Evolutionary conservation across 176 grass and related monocot species (phyloP).

Genomic region (Elaeis guineensis): DNA sequence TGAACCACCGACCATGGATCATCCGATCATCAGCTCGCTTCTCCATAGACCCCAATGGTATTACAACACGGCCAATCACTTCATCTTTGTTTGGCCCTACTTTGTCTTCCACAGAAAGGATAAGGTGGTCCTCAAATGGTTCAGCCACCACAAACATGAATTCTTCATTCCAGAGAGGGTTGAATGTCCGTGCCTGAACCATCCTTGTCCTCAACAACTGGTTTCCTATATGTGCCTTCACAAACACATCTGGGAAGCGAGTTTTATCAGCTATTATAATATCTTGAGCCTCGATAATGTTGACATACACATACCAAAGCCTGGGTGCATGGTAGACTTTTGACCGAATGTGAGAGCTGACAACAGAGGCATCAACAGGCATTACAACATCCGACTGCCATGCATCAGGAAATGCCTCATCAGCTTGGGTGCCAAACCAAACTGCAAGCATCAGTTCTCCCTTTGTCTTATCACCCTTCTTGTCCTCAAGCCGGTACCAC

Average conservation of each 20-base stretch:
- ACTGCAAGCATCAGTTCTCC: conserved; percentile 98
- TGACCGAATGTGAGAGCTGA: conserved; percentile 60
- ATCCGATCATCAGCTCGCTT: conserved; percentile 64
- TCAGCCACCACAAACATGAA: conserved; percentile 95
- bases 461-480: conserved; percentile 63
- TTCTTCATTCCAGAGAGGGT: conserved; percentile 92
- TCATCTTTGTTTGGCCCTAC: conserved; percentile 91
- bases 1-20: conserved; percentile 89
- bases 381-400: conserved; percentile 72
- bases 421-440: conserved; percentile 97
- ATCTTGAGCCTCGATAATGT: conserved; percentile 94
- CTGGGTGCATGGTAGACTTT: conserved; percentile 98
- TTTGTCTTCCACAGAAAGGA: conserved; percentile 81
- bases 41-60: conserved; percentile 67
- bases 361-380: conserved; percentile 38
- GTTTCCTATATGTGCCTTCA: conserved; percentile 76
- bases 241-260: conserved; percentile 76
- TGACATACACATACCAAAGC: conserved; percentile 86
- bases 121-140: conserved; percentile 90
- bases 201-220: conserved; percentile 58
- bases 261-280: conserved; percentile 68
- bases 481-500: conserved; percentile 83
- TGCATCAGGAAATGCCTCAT: conserved; percentile 95
- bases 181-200: conserved; percentile 67
- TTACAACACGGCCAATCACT: conserved; percentile 60